Evolutionary conservation across 768 basidiomycete genomes (phyloP).

Genomic region (Chlorophyllum brunneum): DNA sequence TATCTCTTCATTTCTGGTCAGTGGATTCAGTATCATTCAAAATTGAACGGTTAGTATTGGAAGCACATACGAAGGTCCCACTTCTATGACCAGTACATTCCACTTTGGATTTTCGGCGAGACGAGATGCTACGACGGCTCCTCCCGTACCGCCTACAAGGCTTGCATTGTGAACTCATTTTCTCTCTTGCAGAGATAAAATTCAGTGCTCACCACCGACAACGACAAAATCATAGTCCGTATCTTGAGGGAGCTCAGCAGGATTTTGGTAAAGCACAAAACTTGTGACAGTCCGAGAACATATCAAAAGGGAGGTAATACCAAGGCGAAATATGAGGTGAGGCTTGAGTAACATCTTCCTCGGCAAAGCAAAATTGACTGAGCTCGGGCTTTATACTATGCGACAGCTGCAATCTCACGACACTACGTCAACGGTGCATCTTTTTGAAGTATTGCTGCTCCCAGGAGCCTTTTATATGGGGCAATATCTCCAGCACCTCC

Average conservation of each 20-base stretch:
- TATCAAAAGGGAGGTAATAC: background rate
- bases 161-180: background rate
- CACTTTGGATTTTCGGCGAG: slow-evolving; percentile 11
- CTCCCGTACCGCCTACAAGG: slow-evolving; percentile 13
- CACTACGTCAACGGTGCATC: too few relatives aligned
- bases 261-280: background rate
- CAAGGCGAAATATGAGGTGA: background rate
- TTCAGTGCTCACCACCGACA: slow-evolving; percentile 7
- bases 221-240: slow-evolving; percentile 10
- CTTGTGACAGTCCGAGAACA: background rate
- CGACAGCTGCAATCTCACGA: too few relatives aligned
- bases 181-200: too few relatives aligned
- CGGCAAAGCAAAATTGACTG: too few relatives aligned
- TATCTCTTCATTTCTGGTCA: slow-evolving; percentile 1
- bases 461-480: too few relatives aligned
- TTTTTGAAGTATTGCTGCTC: too few relatives aligned
- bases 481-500: too few relatives aligned
- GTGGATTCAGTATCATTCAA: background rate
- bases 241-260: background rate
- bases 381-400: too few relatives aligned
- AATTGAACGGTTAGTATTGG: background rate
- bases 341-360: too few relatives aligned
- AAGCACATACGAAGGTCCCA: slow-evolving; percentile 15
- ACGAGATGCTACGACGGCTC: slow-evolving; percentile 11
- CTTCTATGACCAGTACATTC: slow-evolving; percentile 15